Base-by-base conservation (phyloP, 805 yeast species). In the Saccharomycopsis oosterbeekiorum region DNA sequence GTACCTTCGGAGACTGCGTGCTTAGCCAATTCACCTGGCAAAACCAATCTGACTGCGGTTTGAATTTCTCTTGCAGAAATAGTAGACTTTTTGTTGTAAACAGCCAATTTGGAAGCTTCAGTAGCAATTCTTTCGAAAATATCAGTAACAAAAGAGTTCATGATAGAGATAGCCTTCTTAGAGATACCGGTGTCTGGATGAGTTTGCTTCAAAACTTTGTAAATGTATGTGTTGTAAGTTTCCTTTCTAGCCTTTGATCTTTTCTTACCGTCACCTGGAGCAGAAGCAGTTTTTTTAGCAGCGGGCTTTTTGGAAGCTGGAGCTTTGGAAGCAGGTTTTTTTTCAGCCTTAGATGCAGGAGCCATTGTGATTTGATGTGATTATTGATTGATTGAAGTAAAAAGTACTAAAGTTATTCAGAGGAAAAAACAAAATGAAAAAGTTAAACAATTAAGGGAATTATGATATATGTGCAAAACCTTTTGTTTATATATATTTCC, bases 151-250 rank as follows among this genome's bases (percentile, higher is more conserved):
- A 93, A 93, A 54, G 97, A 93, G 88, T 93, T 93, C 93, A 93
- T 86, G 78, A 93, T 93, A 68, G 97, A 90, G 97, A 93, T 93
- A 68, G 98, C 97, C 77, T 90, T 89, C 81, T 91, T 96, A 71
- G 98, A 92, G 76, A 93, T 93, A 89, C 97, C 98, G 67, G 98
- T 93, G 78, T 93, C 97, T 78, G 97, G 98, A 80, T 93, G 98
- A 66, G 97, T 92, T 84, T 93, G 97, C 81, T 92, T 92, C 76
- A 93, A 87, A 69, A 92, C 97, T 81, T 93, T 93, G 94, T 92
- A 93, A 76, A 93, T 93, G 81, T 93, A 93, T 66, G 97, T 91
- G 68, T 97, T 90, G 84, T 91, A 93, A 68, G 97, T 90, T 82
- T 93, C 97, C 88, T 90, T 91, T 86, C 97, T 90, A 71, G 92